Evolutionary conservation across 2,329 filamentous ascomycete genomes (phyloP).

Genomic region (Talaromyces rugulosus): DNA sequence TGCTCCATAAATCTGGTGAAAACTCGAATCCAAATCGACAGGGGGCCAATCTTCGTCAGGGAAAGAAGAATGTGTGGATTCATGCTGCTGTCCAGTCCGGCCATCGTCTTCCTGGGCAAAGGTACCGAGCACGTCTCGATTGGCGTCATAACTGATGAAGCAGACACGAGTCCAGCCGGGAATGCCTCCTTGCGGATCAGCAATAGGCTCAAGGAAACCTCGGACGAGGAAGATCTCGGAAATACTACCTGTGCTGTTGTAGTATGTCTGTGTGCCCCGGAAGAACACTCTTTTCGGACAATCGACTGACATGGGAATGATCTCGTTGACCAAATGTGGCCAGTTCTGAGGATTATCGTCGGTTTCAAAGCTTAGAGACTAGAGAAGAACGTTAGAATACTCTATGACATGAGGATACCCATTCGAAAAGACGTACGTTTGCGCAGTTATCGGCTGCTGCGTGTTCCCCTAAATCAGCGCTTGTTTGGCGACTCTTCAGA

Average conservation of each 20-base stretch:
- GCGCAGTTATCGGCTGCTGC: neutral
- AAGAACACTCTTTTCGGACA: slow-evolving; percentile 19
- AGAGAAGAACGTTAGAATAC: neutral
- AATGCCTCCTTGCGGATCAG: slow-evolving; percentile 23
- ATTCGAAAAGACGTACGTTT: neutral
- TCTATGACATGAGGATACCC: neutral
- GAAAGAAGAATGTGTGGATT: neutral
- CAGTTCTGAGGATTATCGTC: slow-evolving; percentile 19
- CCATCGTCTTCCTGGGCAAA: slow-evolving; percentile 15
- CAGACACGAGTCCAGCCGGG: slow-evolving; percentile 35
- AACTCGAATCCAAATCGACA: slow-evolving; percentile 17
- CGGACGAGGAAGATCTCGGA: slow-evolving; percentile 19
- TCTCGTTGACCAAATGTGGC: slow-evolving; percentile 22
- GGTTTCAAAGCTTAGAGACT: slow-evolving; percentile 23
- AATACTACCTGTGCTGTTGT: slow-evolving; percentile 8
- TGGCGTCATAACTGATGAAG: slow-evolving; percentile 30
- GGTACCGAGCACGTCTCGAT: slow-evolving; percentile 15
- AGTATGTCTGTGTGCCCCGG: slow-evolving; percentile 20
- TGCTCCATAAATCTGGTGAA: slow-evolving; percentile 40
- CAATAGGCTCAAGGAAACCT: slow-evolving; percentile 33
- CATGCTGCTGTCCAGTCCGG: neutral
- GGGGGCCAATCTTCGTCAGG: slow-evolving; percentile 16
- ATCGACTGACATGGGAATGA: slow-evolving; percentile 16
- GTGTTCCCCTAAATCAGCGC: slow-evolving; percentile 23
- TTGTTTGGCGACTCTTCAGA: slow-evolving; percentile 30